Conservation (phyloP, 139 green algal species). For the Desmodesmus armatus region DNA sequence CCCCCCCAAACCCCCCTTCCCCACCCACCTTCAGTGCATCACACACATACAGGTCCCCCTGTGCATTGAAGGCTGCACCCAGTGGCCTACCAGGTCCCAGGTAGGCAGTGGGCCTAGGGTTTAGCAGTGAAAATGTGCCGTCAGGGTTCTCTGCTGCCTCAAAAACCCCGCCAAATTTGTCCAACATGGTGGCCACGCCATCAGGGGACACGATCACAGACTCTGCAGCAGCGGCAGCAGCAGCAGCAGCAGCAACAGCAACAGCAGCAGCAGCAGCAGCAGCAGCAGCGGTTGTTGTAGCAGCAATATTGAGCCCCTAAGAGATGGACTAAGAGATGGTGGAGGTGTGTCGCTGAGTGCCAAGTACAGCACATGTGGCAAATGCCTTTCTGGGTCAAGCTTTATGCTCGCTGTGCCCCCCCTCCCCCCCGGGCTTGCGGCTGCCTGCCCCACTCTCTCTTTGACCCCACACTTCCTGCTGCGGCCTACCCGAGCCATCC, state of each 20-base stretch:
- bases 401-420: no score
- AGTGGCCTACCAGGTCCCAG: slow-evolving; percentile 48
- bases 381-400: no score
- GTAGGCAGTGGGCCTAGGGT: not conserved
- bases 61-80: slow-evolving; percentile 36
- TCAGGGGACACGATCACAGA: slow-evolving; percentile 26
- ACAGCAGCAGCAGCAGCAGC: slow-evolving; percentile 15
- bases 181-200: slow-evolving; percentile 26
- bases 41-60: slow-evolving; percentile 49
- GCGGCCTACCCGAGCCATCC: slow-evolving; percentile 25
- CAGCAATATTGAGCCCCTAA: not conserved
- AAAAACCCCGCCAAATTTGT: slow-evolving; percentile 38
- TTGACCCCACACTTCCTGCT: no score
- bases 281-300: not conserved
- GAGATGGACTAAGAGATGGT: no score
- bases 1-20: no score
- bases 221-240: not conserved
- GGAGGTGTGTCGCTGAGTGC: no score
- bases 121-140: slow-evolving; percentile 26
- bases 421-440: no score
- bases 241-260: not conserved
- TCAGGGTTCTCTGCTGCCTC: slow-evolving; percentile 24
- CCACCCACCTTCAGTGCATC: slow-evolving; percentile 55
- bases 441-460: no score
- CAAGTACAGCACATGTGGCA: no score